Evolutionary conservation across 345 rosid species (phyloP), one percentile per base, ranked within the genome.

Genomic region (Conringia planisiliqua): DNA sequence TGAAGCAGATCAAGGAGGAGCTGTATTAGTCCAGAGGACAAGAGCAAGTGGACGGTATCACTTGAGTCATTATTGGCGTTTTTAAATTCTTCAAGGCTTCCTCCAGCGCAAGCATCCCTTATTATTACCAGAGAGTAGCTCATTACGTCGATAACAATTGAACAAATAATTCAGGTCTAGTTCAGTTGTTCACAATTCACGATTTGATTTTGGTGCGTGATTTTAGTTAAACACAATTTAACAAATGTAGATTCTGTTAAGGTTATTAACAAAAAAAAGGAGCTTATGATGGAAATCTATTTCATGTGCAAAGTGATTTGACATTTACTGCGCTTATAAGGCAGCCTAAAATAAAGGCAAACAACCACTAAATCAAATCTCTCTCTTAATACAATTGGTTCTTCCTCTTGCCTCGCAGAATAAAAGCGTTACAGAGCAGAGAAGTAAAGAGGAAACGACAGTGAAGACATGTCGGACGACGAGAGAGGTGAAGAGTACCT

Each of bases 401-500:
- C 65, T 62, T 66, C 38, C 20, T 43, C 43, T 52, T 27, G 38
- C n/a, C 0, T 12, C 17, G 2, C 27, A 4, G 22, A 67, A 32
- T 6, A 17, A 6, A 68, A 66, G 55, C 72, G 36, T 48, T 54
- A 22, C 47, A 67, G 56, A 20, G 9, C 43, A 42, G 47, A 33
- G 58, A 16, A 29, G 60, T 26, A 26, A 27, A 47, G 68, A 66
- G 17, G 24, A 3, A 18, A 16, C 10, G 29, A n/a, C n/a, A n/a
- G 16, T 40, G 50, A 66, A 42, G 59, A 72, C 36, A 84, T 86
- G 83, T 88, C 93, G 6, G 93, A 85, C 67, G 92, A 76, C 11
- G 88, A 78, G 55, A 84, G 87, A 62, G 88, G 92, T 0, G 93
- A 90, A 81, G 97, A 90, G 66, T 90, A 88, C 78, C 86, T 92